A percentile compares a stretch with the other conserved stretches of the same genome.
Conservation (phyloP, 2,329 filamentous ascomycete species). For the Cordyceps pruinosa region DNA sequence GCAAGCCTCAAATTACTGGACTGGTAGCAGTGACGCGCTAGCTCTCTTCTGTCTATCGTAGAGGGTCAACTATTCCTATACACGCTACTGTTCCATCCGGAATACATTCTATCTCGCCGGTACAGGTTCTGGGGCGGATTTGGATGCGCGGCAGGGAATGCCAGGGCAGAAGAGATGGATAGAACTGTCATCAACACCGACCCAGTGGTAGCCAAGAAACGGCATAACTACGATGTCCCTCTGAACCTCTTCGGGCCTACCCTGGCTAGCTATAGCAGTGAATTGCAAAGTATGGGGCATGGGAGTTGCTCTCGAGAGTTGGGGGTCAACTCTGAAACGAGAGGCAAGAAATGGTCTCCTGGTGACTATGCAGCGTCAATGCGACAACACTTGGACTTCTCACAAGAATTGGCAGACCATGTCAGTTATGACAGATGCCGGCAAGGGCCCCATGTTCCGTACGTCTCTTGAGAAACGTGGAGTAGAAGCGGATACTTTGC, state of each 20-base stretch:
- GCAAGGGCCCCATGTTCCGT: not conserved
- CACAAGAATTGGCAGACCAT: not conserved
- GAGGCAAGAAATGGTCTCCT: not conserved
- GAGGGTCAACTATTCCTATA: not conserved
- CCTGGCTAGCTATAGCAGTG: not conserved
- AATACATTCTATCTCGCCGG: not conserved
- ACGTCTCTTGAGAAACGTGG: not conserved
- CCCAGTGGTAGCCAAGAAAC: not conserved
- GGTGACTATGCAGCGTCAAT: not conserved
- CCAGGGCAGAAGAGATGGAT: not conserved
- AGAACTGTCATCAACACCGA: not conserved
- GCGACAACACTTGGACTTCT: not conserved
- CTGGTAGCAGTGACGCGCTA: not conserved
- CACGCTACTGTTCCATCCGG: not conserved
- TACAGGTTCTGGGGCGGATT: not conserved
- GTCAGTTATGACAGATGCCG: not conserved
- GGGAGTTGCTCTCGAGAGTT: not conserved
- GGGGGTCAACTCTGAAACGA: not conserved
- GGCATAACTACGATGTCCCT: not conserved
- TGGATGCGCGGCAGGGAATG: not conserved
- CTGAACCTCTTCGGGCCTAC: not conserved
- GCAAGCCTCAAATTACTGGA: not conserved
- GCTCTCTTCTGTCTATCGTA: not conserved
- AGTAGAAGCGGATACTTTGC: not conserved
- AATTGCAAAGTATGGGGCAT: not conserved